Conservation (phyloP, 2,329 filamentous ascomycete species). For the Penicillium sp. region DNA sequence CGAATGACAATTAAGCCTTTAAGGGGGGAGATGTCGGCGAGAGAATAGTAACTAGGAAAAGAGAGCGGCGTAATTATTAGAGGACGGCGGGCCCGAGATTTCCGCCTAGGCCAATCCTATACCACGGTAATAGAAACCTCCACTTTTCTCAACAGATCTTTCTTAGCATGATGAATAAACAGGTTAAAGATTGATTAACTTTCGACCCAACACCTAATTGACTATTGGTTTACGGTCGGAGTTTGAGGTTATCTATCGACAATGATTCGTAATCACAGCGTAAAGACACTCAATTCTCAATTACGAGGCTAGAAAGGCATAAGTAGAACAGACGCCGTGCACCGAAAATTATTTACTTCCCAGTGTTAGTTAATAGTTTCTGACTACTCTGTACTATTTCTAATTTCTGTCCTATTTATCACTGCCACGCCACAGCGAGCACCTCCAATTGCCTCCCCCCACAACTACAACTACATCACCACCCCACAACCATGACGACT, state of each 20-base stretch:
- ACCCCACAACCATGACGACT: slow-evolving; percentile 11
- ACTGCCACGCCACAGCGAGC: slow-evolving; percentile 3
- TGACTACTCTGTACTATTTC: slow-evolving; percentile 4
- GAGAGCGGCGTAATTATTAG: too few relatives aligned
- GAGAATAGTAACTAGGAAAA: slow-evolving; percentile 1
- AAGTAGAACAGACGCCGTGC: slow-evolving; percentile 8
- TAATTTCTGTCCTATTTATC: slow-evolving; percentile 4
- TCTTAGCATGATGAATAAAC: slow-evolving; percentile 9
- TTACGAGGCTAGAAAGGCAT: slow-evolving; percentile 2
- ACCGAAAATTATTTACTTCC: slow-evolving; percentile 7
- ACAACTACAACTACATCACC: too few relatives aligned
- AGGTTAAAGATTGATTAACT: slow-evolving; percentile 4
- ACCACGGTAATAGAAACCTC: slow-evolving; percentile 4
- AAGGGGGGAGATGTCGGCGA: slow-evolving; percentile 1
- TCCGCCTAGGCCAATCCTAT: slow-evolving; percentile 2
- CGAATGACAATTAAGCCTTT: slow-evolving; percentile 1
- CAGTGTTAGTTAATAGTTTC: slow-evolving; percentile 7
- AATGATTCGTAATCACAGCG: slow-evolving; percentile 4
- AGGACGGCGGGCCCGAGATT: slow-evolving; percentile 1
- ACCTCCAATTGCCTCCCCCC: not conserved
- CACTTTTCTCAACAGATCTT: slow-evolving; percentile 2
- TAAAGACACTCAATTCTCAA: slow-evolving; percentile 1
- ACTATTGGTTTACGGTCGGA: slow-evolving; percentile 8
- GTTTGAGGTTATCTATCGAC: slow-evolving; percentile 9
- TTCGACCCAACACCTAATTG: slow-evolving; percentile 6